Base-by-base conservation (phyloP, 129 eudicot species). In the Helianthus annuus region DNA sequence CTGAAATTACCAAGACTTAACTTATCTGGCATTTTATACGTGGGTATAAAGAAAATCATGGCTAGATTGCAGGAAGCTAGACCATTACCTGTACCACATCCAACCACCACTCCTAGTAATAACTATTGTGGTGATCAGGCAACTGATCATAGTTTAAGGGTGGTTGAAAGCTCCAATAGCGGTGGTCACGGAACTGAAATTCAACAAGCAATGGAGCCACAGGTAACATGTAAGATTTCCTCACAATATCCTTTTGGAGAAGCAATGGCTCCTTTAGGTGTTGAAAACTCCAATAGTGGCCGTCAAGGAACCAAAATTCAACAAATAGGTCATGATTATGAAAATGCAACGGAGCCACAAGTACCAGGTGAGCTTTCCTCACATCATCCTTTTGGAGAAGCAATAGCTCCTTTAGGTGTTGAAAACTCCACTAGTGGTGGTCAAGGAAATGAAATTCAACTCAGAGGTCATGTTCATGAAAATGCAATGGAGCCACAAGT, bases 31-130 rank as follows among this genome's bases (percentile, higher is more conserved):
- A 36, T 32, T 24, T 46, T 16, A 13, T 58, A 32, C 22, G 58
- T 68, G 69, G 39, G 24, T 34, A 34, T 65, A 40, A 42, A 42
- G 19, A 75, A 54, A 48, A 75, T 75, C 29, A 24, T 7, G 16
- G 57, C 66, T 53, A 32, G 34, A 65, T 5, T 75, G 48, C 56
- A 65, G 29, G 48, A 11, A 46, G 40, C 69, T 68, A 10, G 27
- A 58, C 40, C 42, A 5, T 13, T 58, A 57, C 44, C 44, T 44
- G 9, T 44, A 45, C 51, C 42, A n/a, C 66, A 40, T 9, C 24
- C 6, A 56, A 44, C 24, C 24, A 55, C 79, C 32, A 55, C 62
- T 12, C 8, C 17, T 53, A 13, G 45, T 4, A 75, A 8, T 6
- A 66, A 29, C 49, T 55, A 12, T 17, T 9, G 52, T 14, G 7